phyloP scores from a whole-genome alignment of 1,284 basidiomycete species.

The Microstroma glucosiphilum region DNA sequence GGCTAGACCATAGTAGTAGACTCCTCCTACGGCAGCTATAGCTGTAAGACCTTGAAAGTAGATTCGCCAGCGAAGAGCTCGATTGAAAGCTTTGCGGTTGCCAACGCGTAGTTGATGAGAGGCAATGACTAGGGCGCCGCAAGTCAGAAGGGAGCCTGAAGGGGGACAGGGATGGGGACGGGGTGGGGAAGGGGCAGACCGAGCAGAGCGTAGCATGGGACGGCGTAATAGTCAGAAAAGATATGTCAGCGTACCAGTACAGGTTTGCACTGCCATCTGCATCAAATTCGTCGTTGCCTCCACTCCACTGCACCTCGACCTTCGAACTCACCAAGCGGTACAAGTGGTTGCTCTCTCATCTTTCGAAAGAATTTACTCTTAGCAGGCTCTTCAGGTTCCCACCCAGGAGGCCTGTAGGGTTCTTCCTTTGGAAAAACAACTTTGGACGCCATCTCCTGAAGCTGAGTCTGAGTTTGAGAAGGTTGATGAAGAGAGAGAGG shows the following conservation, averaged over 20 bases:
- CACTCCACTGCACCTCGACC: too few relatives aligned
- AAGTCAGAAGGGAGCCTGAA: conserved; percentile 41
- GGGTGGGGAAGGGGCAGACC: not conserved
- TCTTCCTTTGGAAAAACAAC: conserved; percentile 18
- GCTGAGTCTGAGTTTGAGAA: not conserved
- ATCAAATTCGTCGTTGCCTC: too few relatives aligned
- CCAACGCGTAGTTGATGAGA: conserved; percentile 42
- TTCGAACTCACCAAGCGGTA: conserved; percentile 41
- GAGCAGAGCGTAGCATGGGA: not conserved
- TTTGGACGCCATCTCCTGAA: conserved; percentile 15
- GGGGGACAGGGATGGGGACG: not conserved
- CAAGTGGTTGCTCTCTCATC: conserved; percentile 44
- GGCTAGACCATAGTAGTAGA: conserved; percentile 31
- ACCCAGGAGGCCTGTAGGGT: too few relatives aligned
- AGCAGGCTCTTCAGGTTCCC: conserved; percentile 10
- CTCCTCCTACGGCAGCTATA: conserved; percentile 37
- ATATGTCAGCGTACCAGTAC: not conserved
- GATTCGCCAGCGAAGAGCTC: conserved; percentile 46
- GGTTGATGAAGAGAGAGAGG: too few relatives aligned
- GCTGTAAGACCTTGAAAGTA: conserved; percentile 47
- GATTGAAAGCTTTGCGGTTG: conserved; percentile 43
- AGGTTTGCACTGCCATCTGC: too few relatives aligned
- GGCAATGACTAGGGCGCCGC: conserved; percentile 40
- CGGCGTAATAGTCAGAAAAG: not conserved
- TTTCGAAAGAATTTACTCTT: conserved; percentile 43